Conservation (phyloP, 305 asterid species). For the Fraxinus albicans region DNA sequence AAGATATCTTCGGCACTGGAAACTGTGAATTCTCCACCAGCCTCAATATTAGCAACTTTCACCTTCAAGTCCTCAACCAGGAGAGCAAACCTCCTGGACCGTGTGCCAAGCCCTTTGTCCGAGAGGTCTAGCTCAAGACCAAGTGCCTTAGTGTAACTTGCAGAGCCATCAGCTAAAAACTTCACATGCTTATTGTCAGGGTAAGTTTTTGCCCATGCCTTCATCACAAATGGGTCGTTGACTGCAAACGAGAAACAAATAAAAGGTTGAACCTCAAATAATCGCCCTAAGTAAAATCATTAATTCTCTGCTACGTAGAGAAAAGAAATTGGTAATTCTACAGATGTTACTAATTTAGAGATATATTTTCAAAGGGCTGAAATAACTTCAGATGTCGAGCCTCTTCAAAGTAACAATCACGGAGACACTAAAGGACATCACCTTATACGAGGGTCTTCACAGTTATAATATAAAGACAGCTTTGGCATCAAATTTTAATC, state of each 20-base stretch:
- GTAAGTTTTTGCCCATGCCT: slow-evolving; percentile 92
- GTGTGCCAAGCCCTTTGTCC: slow-evolving; percentile 78
- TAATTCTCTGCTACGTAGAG: not conserved
- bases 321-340: not conserved
- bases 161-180: slow-evolving; percentile 88
- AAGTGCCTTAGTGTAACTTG: slow-evolving; percentile 64
- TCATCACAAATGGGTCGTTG: slow-evolving; percentile 94
- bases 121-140: slow-evolving; percentile 82
- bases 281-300: not conserved
- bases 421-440: not conserved
- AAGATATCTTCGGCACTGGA: slow-evolving; percentile 85
- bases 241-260: slow-evolving; percentile 38
- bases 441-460: not conserved
- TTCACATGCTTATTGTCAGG: slow-evolving; percentile 78
- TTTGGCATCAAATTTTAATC: not conserved
- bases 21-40: slow-evolving; percentile 89
- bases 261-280: not conserved
- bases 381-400: not conserved
- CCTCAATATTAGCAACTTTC: slow-evolving; percentile 68
- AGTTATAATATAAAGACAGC: too few relatives aligned
- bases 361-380: not conserved
- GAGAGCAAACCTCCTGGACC: slow-evolving; percentile 78
- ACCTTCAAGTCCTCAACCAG: slow-evolving; percentile 80
- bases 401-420: not conserved
- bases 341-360: too few relatives aligned